Percentiles rank a stretch among this genome's conserved stretches.
Evolutionary conservation across 2,329 filamentous ascomycete genomes (phyloP).

Genomic region (Periconia macrospinosa): DNA sequence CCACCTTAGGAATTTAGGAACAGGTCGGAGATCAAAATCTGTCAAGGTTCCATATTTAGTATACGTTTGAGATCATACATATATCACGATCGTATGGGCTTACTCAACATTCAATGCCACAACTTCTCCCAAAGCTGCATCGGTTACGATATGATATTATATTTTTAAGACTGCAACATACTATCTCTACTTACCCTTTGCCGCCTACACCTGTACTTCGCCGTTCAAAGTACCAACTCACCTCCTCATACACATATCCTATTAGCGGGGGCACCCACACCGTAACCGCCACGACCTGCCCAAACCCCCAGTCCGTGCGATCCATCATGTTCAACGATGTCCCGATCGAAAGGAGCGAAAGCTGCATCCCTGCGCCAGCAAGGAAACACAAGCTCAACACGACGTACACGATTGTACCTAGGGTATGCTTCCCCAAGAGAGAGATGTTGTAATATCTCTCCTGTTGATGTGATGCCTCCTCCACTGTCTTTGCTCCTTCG

Average conservation of each 20-base stretch:
- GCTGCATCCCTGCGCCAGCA: slow-evolving; percentile 21
- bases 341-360: slow-evolving; percentile 20
- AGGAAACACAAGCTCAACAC: slow-evolving; percentile 10
- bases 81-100: no score
- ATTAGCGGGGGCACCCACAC: slow-evolving; percentile 22
- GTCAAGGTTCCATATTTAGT: no score
- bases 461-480: background rate
- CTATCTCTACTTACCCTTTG: no score
- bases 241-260: slow-evolving; percentile 13
- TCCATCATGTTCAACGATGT: slow-evolving; percentile 24
- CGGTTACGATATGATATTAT: no score
- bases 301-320: slow-evolving; percentile 21
- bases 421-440: background rate
- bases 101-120: no score
- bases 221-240: background rate
- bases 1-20: no score
- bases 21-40: no score
- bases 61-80: no score
- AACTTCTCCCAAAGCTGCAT: no score
- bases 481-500: background rate
- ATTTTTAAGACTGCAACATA: no score
- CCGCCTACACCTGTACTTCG: background rate
- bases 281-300: slow-evolving; percentile 26
- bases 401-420: background rate
- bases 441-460: background rate